phyloP scores from a whole-genome alignment of 306 rosid genomes.

The Trifolium fragiferum region DNA sequence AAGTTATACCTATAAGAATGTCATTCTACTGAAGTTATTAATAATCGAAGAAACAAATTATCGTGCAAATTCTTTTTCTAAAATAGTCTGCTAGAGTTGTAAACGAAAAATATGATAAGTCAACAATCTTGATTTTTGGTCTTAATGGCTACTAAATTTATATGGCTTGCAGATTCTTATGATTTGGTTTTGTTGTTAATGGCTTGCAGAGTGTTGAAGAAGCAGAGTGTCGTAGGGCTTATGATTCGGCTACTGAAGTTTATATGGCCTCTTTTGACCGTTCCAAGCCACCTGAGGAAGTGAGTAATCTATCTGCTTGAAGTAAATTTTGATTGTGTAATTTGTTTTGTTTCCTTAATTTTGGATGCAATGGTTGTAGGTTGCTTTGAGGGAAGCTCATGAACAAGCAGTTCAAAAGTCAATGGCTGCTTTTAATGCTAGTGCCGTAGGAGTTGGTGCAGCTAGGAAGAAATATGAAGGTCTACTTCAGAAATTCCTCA shows the following conservation, averaged over 20 bases:
- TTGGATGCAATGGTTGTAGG: slow-evolving; percentile 58
- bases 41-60: no score
- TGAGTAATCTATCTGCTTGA: slow-evolving; percentile 50
- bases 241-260: slow-evolving; percentile 74
- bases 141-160: no score
- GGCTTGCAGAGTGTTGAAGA: slow-evolving; percentile 89
- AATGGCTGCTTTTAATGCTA: slow-evolving; percentile 70
- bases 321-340: slow-evolving; percentile 34
- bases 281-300: slow-evolving; percentile 88
- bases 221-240: slow-evolving; percentile 86
- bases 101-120: neutral
- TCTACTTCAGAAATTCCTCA: slow-evolving; percentile 68
- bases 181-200: slow-evolving; percentile 33
- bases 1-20: slow-evolving; percentile 5
- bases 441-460: slow-evolving; percentile 89
- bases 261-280: slow-evolving; percentile 80
- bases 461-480: slow-evolving; percentile 83
- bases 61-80: no score
- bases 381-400: slow-evolving; percentile 85
- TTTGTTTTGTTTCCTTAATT: slow-evolving; percentile 18
- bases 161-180: no score
- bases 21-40: slow-evolving; percentile 2
- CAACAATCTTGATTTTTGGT: no score
- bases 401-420: slow-evolving; percentile 84
- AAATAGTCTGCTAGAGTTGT: slow-evolving; percentile 18